Conservation (phyloP, 192 early-diverging fungal species). For the Pilaira anomala region DNA sequence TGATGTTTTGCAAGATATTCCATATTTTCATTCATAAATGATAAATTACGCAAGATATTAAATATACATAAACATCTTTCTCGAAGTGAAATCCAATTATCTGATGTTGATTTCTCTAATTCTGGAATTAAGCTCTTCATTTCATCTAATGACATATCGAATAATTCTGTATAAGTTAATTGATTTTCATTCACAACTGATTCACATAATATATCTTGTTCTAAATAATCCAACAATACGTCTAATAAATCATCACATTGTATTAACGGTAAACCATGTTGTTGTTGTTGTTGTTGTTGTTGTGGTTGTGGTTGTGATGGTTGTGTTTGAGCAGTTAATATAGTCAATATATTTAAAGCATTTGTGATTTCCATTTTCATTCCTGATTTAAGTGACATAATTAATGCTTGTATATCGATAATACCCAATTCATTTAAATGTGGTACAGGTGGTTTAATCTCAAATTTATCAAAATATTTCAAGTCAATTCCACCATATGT, state of each 20-base stretch:
- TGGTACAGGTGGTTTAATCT: constrained; percentile 49
- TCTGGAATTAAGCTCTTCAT: constrained; percentile 35
- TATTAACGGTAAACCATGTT: constrained; percentile 10
- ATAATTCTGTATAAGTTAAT: constrained; percentile 45
- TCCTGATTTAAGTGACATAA: constrained; percentile 75
- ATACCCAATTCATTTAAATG: constrained; percentile 51
- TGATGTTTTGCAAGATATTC: constrained; percentile 46
- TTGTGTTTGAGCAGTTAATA: constrained; percentile 52
- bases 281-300: constrained; percentile 32
- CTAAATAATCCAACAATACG: constrained; percentile 57
- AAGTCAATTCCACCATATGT: constrained; percentile 77
- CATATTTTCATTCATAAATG: constrained; percentile 49
- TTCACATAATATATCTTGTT: constrained; percentile 37
- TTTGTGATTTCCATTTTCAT: constrained; percentile 70
- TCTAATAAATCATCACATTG: constrained; percentile 68
- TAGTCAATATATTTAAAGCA: constrained; percentile 70
- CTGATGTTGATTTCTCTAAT: constrained; percentile 35
- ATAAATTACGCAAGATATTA: constrained; percentile 55
- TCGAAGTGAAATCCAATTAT: constrained; percentile 35
- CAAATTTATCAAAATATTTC: constrained; percentile 52
- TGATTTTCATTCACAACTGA: constrained; percentile 4
- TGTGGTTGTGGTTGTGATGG: no score
- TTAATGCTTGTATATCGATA: constrained; percentile 72
- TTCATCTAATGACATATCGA: constrained; percentile 55
- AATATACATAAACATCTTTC: constrained; percentile 52